Evolutionary conservation across 1,284 basidiomycete genomes (phyloP).

Genomic region (Fomitopsis pinicola): DNA sequence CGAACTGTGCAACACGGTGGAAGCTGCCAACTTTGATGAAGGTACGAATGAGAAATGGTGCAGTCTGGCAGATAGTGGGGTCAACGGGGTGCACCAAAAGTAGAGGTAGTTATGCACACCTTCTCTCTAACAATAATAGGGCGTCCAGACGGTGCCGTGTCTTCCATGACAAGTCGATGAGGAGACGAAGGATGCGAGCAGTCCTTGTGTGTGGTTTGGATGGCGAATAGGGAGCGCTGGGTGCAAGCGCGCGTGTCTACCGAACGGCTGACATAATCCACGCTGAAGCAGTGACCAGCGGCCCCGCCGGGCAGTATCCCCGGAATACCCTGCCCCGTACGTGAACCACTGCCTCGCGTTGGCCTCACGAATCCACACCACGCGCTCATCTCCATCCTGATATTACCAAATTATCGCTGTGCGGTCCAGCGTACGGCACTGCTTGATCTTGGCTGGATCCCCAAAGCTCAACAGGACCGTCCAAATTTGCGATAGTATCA

Average conservation of each 20-base stretch:
- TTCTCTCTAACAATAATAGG: conserved; percentile 36
- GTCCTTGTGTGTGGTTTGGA: background rate
- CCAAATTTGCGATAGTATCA: background rate
- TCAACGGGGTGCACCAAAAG: background rate
- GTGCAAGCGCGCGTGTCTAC: background rate
- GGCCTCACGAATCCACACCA: too few relatives aligned
- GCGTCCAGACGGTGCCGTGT: conserved; percentile 26
- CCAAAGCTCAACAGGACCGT: background rate
- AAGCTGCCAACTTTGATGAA: conserved; percentile 77
- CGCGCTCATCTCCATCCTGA: too few relatives aligned
- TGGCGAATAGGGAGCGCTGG: background rate
- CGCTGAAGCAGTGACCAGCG: too few relatives aligned
- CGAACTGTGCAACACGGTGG: conserved; percentile 66
- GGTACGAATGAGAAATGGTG: conserved; percentile 75
- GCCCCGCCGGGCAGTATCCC: background rate
- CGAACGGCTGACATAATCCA: background rate
- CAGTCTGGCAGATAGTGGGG: conserved; percentile 40
- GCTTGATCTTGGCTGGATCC: too few relatives aligned
- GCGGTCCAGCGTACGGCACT: too few relatives aligned
- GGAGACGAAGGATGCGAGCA: background rate
- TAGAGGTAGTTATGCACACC: conserved; percentile 15
- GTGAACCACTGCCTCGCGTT: too few relatives aligned
- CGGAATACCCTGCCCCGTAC: too few relatives aligned
- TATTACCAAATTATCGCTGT: too few relatives aligned
- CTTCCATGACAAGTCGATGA: conserved; percentile 17